Base-by-base conservation (phyloP, 768 basidiomycete species). In the Chiua virens region DNA sequence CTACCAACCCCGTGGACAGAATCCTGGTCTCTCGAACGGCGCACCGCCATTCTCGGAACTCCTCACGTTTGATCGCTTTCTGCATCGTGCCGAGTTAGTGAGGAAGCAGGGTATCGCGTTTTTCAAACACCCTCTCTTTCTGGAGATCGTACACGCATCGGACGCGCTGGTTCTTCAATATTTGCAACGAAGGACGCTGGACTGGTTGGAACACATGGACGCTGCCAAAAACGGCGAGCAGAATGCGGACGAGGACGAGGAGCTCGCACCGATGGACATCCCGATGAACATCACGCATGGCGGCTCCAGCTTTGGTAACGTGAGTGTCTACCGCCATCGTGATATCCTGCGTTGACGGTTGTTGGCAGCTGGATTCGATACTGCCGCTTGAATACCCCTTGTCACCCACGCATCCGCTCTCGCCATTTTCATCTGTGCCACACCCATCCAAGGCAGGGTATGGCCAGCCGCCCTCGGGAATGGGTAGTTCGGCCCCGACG, bases 21-120 rank as follows among this genome's bases (percentile, higher is more conserved):
- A n/a, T n/a, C n/a, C n/a, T n/a, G n/a, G n/a, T n/a, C n/a, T n/a
- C n/a, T n/a, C n/a, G n/a, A n/a, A n/a, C n/a, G n/a, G n/a, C n/a
- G n/a, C n/a, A n/a, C n/a, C n/a, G n/a, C n/a, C n/a, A n/a, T n/a
- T n/a, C n/a, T n/a, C n/a, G n/a, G n/a, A 69, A 15, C 62, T 82
- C 14, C 67, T 82, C n/a, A 73, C 79, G 3, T 65, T 54, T 6
- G 53, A 62, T 21, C 74, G 79, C 10, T 81, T 82, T 60, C 54
- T 77, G 36, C 58, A 73, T 15, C 71, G 80, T 7, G 73, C 70
- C 28, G 62, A 59, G 30, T 53, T 62, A 30, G 65, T 77, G 20
- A 69, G 72, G 56, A 56, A 60, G 17, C 74, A 78, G 54, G 60
- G 73, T 1, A 55, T 54, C 17, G 49, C 55, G 2, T 59, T 63